Evolutionary conservation across 2,329 filamentous ascomycete species (phyloP).

Genomic region (Penicillium sp.): DNA sequence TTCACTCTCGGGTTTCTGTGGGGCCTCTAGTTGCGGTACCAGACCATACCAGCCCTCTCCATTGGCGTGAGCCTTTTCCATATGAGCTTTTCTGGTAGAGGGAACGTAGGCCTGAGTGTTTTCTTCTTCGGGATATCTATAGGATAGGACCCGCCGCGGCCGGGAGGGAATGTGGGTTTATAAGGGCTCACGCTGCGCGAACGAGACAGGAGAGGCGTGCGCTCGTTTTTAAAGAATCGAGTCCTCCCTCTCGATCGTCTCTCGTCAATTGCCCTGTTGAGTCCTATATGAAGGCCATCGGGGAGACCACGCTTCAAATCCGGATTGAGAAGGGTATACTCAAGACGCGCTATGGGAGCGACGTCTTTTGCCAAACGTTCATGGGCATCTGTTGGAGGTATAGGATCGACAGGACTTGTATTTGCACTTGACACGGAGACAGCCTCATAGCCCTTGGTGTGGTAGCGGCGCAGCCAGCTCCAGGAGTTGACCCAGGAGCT

Average conservation of each 20-base stretch:
- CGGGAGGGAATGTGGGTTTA: not conserved
- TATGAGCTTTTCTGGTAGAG: slow-evolving; percentile 6
- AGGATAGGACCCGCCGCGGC: not conserved
- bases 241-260: not conserved
- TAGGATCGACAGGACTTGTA: not conserved
- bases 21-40: slow-evolving; percentile 9
- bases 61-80: slow-evolving; percentile 11
- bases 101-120: slow-evolving; percentile 4
- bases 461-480: slow-evolving; percentile 4
- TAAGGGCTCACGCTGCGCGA: slow-evolving; percentile 2
- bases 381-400: not conserved
- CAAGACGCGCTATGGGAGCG: not conserved
- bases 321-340: not conserved
- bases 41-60: slow-evolving; percentile 11
- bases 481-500: slow-evolving; percentile 5
- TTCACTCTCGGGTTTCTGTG: not conserved
- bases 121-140: not conserved
- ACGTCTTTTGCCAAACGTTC: not conserved
- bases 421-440: not conserved
- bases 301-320: not conserved
- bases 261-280: not conserved
- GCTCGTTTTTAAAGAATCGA: not conserved
- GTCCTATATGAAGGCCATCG: not conserved
- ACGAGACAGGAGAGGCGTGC: not conserved
- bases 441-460: not conserved